Evolutionary conservation across 2,329 filamentous ascomycete species (phyloP).

Genomic region (Venturia aucupariae): DNA sequence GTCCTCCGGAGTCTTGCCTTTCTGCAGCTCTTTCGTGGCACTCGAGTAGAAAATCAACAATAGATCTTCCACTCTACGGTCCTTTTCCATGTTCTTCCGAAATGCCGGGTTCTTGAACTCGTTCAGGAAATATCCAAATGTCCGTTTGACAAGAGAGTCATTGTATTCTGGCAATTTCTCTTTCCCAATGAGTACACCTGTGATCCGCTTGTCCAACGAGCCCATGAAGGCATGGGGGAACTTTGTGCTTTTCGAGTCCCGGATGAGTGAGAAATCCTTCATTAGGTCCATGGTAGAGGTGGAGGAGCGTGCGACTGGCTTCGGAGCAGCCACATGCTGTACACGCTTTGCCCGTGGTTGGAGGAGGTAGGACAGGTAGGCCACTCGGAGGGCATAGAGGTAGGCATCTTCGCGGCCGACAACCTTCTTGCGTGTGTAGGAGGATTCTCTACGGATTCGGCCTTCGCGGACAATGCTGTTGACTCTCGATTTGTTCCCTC

Average conservation of each 20-base stretch:
- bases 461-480: slow-evolving; percentile 35
- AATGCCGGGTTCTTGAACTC: slow-evolving; percentile 84
- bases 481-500: slow-evolving; percentile 29
- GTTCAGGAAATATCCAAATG: slow-evolving; percentile 90
- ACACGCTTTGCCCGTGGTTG: slow-evolving; percentile 84
- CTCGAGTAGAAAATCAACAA: slow-evolving; percentile 95
- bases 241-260: slow-evolving; percentile 59
- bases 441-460: slow-evolving; percentile 28
- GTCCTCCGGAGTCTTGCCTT: slow-evolving; percentile 66
- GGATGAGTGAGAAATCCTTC: slow-evolving; percentile 68
- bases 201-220: slow-evolving; percentile 67
- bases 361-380: slow-evolving; percentile 85
- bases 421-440: slow-evolving; percentile 28
- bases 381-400: slow-evolving; percentile 79
- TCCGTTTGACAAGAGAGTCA: slow-evolving; percentile 83
- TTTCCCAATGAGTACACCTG: slow-evolving; percentile 68
- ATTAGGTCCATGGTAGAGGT: slow-evolving; percentile 72
- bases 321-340: slow-evolving; percentile 62
- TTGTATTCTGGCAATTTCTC: slow-evolving; percentile 83
- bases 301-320: slow-evolving; percentile 57
- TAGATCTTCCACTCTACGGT: slow-evolving; percentile 83
- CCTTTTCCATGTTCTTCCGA: slow-evolving; percentile 85
- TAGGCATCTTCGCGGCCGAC: slow-evolving; percentile 68
- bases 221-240: slow-evolving; percentile 64
- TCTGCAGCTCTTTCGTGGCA: slow-evolving; percentile 81